These are phyloP conservation scores for Torrubiella hemipterigena DNA, from an alignment of 2,329 filamentous ascomycete species.

Conservation along the genomic window DNA sequence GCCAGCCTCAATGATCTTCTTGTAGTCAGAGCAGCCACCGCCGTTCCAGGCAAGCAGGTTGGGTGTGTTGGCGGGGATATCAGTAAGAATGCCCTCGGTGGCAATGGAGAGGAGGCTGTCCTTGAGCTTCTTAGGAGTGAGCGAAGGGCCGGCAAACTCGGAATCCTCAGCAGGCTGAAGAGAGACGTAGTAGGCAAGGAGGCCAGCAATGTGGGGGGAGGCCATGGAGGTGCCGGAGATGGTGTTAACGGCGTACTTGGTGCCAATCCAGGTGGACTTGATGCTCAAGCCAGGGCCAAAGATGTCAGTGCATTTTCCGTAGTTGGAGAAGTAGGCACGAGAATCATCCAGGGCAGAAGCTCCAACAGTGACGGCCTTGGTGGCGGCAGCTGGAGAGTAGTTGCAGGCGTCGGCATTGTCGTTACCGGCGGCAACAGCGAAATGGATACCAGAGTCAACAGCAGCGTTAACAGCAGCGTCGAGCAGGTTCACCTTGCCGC, in stretches of 20 bases:
- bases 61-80: constrained; percentile 74
- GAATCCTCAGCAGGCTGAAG: constrained; percentile 87
- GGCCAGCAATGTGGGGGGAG: constrained; percentile 90
- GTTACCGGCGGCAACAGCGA: constrained; percentile 95
- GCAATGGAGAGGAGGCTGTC: constrained; percentile 71
- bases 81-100: constrained; percentile 64
- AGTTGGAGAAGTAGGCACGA: constrained; percentile 99
- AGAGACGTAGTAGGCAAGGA: constrained; percentile 94
- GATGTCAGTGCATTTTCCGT: constrained; percentile 97
- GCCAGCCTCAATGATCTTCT: constrained; percentile 63
- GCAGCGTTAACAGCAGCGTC: constrained; percentile 91
- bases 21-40: constrained; percentile 86
- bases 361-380: constrained; percentile 88
- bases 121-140: constrained; percentile 94
- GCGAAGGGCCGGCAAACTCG: constrained; percentile 76
- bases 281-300: constrained; percentile 97
- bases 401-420: constrained; percentile 99
- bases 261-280: constrained; percentile 95
- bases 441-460: constrained; percentile 85
- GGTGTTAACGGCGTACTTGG: constrained; percentile 92
- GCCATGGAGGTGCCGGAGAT: constrained; percentile 99
- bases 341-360: constrained; percentile 87
- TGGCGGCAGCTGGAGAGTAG: constrained; percentile 91
- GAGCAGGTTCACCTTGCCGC: constrained; percentile 87
- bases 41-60: constrained; percentile 99